phyloP scores from a whole-genome alignment of 768 basidiomycete genomes.

The Pleurotus ostreatus region DNA sequence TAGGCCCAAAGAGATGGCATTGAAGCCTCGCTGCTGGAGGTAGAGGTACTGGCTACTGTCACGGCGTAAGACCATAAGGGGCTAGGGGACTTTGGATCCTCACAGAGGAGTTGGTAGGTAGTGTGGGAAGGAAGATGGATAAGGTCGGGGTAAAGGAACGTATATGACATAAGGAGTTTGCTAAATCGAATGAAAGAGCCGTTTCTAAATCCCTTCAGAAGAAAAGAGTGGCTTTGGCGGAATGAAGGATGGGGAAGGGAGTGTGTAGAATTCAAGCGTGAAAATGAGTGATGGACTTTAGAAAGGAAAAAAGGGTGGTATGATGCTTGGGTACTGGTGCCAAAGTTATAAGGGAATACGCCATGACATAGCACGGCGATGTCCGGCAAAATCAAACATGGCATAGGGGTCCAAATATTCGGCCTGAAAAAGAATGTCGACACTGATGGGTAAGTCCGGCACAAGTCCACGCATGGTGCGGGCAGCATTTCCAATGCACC shows the following conservation, averaged over 20 bases:
- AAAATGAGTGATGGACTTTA: not conserved
- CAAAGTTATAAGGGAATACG: not conserved
- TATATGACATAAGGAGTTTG: not conserved
- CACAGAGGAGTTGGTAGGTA: too few species aligned
- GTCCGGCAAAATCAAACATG: not conserved
- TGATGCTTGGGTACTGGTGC: not conserved
- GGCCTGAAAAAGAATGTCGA: not conserved
- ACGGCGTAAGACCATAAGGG: too few species aligned
- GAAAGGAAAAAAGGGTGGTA: not conserved
- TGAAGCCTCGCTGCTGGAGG: not conserved
- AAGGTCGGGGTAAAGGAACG: too few species aligned
- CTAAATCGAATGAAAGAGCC: not conserved
- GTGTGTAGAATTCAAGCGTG: not conserved
- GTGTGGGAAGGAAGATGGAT: too few species aligned
- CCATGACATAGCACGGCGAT: not conserved
- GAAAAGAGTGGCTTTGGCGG: not conserved
- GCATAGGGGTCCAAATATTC: conserved; percentile 2
- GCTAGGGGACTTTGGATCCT: too few species aligned
- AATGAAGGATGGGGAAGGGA: not conserved
- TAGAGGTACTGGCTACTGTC: not conserved
- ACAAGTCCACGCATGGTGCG: not conserved
- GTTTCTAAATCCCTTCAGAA: not conserved
- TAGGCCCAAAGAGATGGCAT: not conserved
- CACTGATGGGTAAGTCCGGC: not conserved
- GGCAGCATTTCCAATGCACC: not conserved